These are phyloP conservation scores for Penicillium sp. DNA, from an alignment of 2,329 filamentous ascomycete species.

Conservation along the genomic window DNA sequence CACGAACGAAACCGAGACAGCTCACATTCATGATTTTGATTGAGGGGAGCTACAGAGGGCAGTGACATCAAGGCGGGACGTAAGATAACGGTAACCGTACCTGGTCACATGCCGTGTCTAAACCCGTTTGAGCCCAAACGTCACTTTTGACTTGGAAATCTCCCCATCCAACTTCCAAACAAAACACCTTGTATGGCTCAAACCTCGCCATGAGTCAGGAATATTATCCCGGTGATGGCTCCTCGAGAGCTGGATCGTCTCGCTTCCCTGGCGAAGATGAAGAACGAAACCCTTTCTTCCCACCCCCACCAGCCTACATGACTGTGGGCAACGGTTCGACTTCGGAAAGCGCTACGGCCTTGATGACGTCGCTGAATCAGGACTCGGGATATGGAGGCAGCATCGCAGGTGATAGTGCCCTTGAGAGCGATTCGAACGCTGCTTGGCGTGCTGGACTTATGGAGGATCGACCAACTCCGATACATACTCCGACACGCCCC, in stretches of 20 bases:
- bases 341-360: constrained; percentile 74
- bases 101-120: constrained; percentile 28
- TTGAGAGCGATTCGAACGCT: constrained; percentile 41
- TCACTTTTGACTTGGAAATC: constrained; percentile 23
- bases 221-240: constrained; percentile 36
- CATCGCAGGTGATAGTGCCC: constrained; percentile 61
- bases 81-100: constrained; percentile 14
- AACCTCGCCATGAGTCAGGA: constrained; percentile 43
- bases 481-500: constrained; percentile 51
- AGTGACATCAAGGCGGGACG: constrained; percentile 28
- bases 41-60: background rate
- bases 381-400: constrained; percentile 94
- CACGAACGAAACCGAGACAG: background rate
- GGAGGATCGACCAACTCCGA: constrained; percentile 57
- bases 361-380: constrained; percentile 77
- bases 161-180: constrained; percentile 17
- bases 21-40: constrained; percentile 42
- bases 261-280: constrained; percentile 28
- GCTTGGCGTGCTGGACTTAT: constrained; percentile 57
- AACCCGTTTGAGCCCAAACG: constrained; percentile 22
- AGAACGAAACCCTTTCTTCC: constrained; percentile 28
- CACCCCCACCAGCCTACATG: constrained; percentile 67
- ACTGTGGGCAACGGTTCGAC: constrained; percentile 80
- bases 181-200: constrained; percentile 18
- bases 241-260: constrained; percentile 39